Conservation (phyloP, 257 asterid species). For the Petunia secreta region DNA sequence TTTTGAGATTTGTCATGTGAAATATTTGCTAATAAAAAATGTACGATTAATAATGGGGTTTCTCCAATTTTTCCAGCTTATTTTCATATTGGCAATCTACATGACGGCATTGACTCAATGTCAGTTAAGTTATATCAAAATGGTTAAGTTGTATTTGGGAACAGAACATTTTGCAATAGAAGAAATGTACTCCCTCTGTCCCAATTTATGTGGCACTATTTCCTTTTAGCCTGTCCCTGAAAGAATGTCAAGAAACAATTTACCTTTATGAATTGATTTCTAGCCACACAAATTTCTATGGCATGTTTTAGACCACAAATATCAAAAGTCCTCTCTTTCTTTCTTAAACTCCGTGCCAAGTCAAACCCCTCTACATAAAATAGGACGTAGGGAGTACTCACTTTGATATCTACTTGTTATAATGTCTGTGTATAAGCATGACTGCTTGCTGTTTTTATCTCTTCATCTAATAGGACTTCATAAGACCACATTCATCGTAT, state of each 20-base stretch:
- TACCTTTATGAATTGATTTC: too few relatives aligned
- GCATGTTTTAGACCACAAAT: too few relatives aligned
- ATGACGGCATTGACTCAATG: background rate
- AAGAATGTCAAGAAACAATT: too few relatives aligned
- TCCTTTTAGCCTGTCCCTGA: too few relatives aligned
- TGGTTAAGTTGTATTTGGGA: background rate
- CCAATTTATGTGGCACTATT: too few relatives aligned
- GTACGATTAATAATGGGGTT: background rate
- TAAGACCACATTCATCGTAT: background rate
- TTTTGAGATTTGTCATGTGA: background rate
- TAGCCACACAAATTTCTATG: too few relatives aligned
- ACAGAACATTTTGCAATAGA: background rate
- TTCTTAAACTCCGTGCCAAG: too few relatives aligned
- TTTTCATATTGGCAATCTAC: background rate
- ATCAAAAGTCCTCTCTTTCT: too few relatives aligned
- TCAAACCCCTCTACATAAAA: too few relatives aligned
- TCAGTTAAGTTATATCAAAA: background rate
- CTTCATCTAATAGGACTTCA: background rate
- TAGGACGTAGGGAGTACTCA: background rate
- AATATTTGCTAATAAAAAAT: background rate
- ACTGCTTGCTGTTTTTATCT: background rate
- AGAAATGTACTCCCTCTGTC: background rate
- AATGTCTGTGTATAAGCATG: background rate
- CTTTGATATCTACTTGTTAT: background rate
- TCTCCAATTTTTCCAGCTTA: background rate